Evolutionary conservation across 306 rosid genomes (phyloP).

Genomic region (Pyrus bretschneideri): DNA sequence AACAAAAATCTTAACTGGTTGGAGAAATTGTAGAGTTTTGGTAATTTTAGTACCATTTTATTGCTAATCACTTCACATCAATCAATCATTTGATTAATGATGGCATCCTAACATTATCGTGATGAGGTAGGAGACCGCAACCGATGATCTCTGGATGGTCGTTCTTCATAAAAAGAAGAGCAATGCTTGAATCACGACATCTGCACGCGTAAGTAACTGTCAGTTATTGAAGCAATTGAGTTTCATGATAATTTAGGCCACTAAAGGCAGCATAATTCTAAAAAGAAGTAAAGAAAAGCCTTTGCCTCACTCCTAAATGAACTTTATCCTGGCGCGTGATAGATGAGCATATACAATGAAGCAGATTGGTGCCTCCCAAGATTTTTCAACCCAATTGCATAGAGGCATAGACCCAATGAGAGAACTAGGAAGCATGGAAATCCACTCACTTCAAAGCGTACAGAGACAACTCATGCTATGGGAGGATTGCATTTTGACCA

Average conservation of each 20-base stretch:
- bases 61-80: not conserved
- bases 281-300: not conserved
- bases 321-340: not conserved
- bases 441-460: conserved; percentile 1
- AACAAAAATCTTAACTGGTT: not conserved
- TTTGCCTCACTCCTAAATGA: not conserved
- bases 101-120: not conserved
- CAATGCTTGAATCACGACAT: not conserved
- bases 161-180: not conserved
- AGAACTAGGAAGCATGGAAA: not conserved
- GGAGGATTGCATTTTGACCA: conserved; percentile 48
- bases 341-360: not conserved
- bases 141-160: not conserved
- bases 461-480: not conserved
- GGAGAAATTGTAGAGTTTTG: too few species aligned
- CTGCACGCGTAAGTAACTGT: not conserved
- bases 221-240: not conserved
- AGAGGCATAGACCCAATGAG: not conserved
- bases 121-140: not conserved
- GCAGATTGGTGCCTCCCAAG: not conserved
- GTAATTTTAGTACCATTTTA: not conserved
- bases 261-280: not conserved
- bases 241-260: not conserved
- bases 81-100: not conserved
- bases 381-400: not conserved